phyloP scores from a whole-genome alignment of 2,329 filamentous ascomycete species.

The Fusarium siculi region DNA sequence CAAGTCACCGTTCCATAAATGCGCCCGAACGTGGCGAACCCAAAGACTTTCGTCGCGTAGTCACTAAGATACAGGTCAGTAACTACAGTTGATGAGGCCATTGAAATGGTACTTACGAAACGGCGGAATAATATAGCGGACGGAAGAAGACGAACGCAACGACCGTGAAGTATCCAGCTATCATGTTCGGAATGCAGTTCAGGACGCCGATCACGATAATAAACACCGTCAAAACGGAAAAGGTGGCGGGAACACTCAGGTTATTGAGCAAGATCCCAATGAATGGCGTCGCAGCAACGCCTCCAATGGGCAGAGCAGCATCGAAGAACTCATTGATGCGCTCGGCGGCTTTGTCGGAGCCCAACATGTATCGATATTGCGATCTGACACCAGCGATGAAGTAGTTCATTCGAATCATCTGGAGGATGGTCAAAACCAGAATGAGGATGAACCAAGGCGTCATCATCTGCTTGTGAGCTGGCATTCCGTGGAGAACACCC shows the following conservation, averaged over 20 bases:
- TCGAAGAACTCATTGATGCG: conserved; percentile 57
- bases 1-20: conserved; percentile 83
- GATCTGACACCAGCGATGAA: conserved; percentile 73
- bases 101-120: conserved; percentile 60
- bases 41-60: conserved; percentile 83
- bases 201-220: conserved; percentile 70
- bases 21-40: conserved; percentile 82
- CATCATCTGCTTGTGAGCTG: conserved; percentile 71
- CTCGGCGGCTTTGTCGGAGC: conserved; percentile 54
- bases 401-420: conserved; percentile 78
- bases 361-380: conserved; percentile 76
- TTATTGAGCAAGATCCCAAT: conserved; percentile 77
- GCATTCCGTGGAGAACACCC: conserved; percentile 75
- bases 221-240: conserved; percentile 66
- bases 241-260: conserved; percentile 68
- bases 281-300: conserved; percentile 75
- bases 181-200: conserved; percentile 70
- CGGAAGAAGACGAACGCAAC: conserved; percentile 76
- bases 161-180: conserved; percentile 74
- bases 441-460: conserved; percentile 80
- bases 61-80: conserved; percentile 54
- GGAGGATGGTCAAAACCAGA: conserved; percentile 68
- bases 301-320: conserved; percentile 71
- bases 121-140: conserved; percentile 80
- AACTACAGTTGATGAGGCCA: no score